Conservation (phyloP, 495 filamentous ascomycete genomes). For the Mytilinidion resinicola region DNA sequence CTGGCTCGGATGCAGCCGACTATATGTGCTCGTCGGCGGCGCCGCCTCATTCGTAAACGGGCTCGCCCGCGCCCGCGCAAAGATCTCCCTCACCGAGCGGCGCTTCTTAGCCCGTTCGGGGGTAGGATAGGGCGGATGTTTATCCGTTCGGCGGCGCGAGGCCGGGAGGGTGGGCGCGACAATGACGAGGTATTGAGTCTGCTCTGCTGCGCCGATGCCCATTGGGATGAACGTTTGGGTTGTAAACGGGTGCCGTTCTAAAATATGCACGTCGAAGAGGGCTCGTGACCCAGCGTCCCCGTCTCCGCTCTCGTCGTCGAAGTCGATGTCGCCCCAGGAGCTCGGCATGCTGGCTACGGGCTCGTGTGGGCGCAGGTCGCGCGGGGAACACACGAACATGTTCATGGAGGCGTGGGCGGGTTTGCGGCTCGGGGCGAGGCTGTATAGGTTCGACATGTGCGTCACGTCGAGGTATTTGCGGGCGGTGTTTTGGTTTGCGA, state of each 20-base stretch:
- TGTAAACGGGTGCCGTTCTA: constrained; percentile 92
- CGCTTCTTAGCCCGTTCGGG: constrained; percentile 31
- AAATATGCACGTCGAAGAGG: constrained; percentile 62
- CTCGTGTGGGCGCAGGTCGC: constrained; percentile 41
- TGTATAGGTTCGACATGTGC: constrained; percentile 61
- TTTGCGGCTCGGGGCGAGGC: constrained; percentile 54
- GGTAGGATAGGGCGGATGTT: constrained; percentile 39
- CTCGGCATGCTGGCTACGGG: constrained; percentile 24
- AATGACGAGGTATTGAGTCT: constrained; percentile 68
- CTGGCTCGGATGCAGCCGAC: constrained; percentile 27
- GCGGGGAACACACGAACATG: constrained; percentile 83
- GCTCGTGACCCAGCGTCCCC: constrained; percentile 11
- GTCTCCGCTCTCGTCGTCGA: constrained; percentile 16
- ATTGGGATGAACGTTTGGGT: constrained; percentile 88
- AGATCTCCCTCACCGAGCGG: constrained; percentile 31
- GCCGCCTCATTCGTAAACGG: constrained; percentile 37
- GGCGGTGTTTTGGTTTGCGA: constrained; percentile 81
- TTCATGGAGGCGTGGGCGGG: constrained; percentile 62
- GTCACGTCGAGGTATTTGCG: constrained; percentile 79
- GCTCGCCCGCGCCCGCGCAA: constrained; percentile 35
- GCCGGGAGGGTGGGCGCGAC: constrained; percentile 65
- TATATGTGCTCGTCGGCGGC: constrained; percentile 16
- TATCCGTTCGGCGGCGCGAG: constrained; percentile 2
- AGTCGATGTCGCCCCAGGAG: constrained; percentile 29
- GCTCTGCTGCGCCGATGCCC: constrained; percentile 42